Percentiles rank a stretch among this genome's conserved stretches.
phyloP scores from a whole-genome alignment of 176 grass and related monocot genomes.

The Oryza rufipogon region DNA sequence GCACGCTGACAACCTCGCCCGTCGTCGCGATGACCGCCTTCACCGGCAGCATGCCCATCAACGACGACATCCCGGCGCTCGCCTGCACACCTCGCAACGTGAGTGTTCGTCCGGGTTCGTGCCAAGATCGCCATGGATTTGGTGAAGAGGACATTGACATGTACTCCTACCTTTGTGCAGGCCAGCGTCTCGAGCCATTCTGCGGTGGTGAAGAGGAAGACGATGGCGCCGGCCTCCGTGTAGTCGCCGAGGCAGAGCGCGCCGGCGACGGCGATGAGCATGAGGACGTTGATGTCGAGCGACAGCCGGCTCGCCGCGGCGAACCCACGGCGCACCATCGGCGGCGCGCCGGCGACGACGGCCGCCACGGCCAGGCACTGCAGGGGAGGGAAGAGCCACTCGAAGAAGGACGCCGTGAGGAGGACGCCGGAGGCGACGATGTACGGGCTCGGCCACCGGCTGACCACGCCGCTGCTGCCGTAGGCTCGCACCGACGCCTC shows the following conservation, averaged over 20 bases:
- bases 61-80: slow-evolving; percentile 53
- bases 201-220: slow-evolving; percentile 81
- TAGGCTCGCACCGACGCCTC: slow-evolving; percentile 62
- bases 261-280: slow-evolving; percentile 57
- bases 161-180: slow-evolving; percentile 39
- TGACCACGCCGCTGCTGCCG: slow-evolving; percentile 40
- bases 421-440: slow-evolving; percentile 52
- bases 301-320: slow-evolving; percentile 32
- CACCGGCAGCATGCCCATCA: slow-evolving; percentile 60
- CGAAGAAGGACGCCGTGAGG: slow-evolving; percentile 51
- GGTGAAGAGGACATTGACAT: too few relatives aligned
- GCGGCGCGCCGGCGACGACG: slow-evolving; percentile 48
- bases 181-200: slow-evolving; percentile 85
- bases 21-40: slow-evolving; percentile 55
- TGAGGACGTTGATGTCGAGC: slow-evolving; percentile 79
- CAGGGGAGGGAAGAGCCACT: slow-evolving; percentile 51
- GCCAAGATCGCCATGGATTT: too few relatives aligned
- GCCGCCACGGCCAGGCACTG: slow-evolving; percentile 58
- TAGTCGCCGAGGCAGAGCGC: slow-evolving; percentile 57
- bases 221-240: slow-evolving; percentile 63
- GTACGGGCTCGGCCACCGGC: slow-evolving; percentile 62
- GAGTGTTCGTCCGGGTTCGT: too few relatives aligned
- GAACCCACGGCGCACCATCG: slow-evolving; percentile 46
- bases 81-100: slow-evolving; percentile 41
- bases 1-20: slow-evolving; percentile 41